These are phyloP conservation scores for Buddleja alternifolia DNA, from an alignment of 257 asterid genomes.

Conservation along the genomic window DNA sequence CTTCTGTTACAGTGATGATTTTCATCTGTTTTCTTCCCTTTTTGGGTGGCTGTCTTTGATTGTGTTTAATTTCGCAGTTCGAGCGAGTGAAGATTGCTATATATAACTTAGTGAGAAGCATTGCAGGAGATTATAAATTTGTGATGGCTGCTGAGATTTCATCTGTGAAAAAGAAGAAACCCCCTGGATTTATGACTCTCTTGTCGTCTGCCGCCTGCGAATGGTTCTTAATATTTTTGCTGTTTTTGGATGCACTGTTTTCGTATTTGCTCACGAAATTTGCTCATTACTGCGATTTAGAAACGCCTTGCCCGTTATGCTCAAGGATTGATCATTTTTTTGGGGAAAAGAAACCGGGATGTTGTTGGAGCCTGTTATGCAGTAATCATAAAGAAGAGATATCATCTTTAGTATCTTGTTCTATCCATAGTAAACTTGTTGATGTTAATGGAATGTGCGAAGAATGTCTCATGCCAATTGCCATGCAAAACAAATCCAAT, in stretches of 20 bases:
- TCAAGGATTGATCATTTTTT: slow-evolving; percentile 46
- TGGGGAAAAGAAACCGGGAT: slow-evolving; percentile 35
- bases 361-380: slow-evolving; percentile 38
- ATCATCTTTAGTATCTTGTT: slow-evolving; percentile 53
- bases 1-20: slow-evolving; percentile 1
- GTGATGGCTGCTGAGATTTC: slow-evolving; percentile 49
- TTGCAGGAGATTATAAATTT: slow-evolving; percentile 23
- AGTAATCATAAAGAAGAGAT: slow-evolving; percentile 54
- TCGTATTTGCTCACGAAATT: slow-evolving; percentile 47
- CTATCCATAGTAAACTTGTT: slow-evolving; percentile 45
- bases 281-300: slow-evolving; percentile 48
- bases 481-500: slow-evolving; percentile 32
- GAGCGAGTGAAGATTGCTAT: slow-evolving; percentile 3
- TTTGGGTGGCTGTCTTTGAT: not conserved
- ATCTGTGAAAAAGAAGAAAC: slow-evolving; percentile 33
- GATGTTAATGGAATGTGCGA: slow-evolving; percentile 54
- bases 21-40: not conserved
- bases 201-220: slow-evolving; percentile 67
- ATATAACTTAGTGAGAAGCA: slow-evolving; percentile 11
- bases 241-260: slow-evolving; percentile 49
- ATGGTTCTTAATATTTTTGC: slow-evolving; percentile 61
- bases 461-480: slow-evolving; percentile 50
- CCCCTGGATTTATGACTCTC: slow-evolving; percentile 44
- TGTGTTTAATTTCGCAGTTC: slow-evolving; percentile 14
- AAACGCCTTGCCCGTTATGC: slow-evolving; percentile 55